phyloP scores from a whole-genome alignment of 768 basidiomycete species.

The Leccinum arenicola region DNA sequence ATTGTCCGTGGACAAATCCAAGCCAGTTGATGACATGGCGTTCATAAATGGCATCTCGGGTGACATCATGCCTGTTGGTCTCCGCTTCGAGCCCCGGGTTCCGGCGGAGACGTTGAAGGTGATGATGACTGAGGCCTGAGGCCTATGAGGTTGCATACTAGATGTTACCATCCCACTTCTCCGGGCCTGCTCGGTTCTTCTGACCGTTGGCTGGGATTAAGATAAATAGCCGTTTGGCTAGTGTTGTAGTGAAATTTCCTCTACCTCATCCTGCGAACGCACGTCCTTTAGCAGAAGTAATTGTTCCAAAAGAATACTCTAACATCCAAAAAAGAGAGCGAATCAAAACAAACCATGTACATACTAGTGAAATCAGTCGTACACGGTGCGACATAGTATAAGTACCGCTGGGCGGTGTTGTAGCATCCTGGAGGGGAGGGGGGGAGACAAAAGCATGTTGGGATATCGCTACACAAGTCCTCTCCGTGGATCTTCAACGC shows the following conservation, averaged over 20 bases:
- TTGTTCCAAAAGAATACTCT: not conserved
- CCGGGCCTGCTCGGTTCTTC: not conserved
- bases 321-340: not conserved
- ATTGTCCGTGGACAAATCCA: conserved; percentile 41
- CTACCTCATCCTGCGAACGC: not conserved
- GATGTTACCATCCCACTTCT: not conserved
- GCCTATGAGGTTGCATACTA: not conserved
- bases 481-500: not conserved
- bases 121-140: conserved; percentile 2
- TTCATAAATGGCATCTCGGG: conserved; percentile 35
- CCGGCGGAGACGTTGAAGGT: conserved; percentile 2
- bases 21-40: conserved; percentile 53
- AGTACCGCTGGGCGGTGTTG: not conserved
- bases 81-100: conserved; percentile 47
- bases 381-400: not conserved
- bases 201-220: not conserved
- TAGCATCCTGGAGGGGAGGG: not conserved
- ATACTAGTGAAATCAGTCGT: not conserved
- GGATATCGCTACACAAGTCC: not conserved
- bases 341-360: not conserved
- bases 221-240: not conserved
- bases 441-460: not conserved
- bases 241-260: not conserved
- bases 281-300: not conserved
- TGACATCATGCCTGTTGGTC: conserved; percentile 45